Evolutionary conservation across 352 stramenopile genomes (phyloP).

Genomic region (Aphanomyces astaci): DNA sequence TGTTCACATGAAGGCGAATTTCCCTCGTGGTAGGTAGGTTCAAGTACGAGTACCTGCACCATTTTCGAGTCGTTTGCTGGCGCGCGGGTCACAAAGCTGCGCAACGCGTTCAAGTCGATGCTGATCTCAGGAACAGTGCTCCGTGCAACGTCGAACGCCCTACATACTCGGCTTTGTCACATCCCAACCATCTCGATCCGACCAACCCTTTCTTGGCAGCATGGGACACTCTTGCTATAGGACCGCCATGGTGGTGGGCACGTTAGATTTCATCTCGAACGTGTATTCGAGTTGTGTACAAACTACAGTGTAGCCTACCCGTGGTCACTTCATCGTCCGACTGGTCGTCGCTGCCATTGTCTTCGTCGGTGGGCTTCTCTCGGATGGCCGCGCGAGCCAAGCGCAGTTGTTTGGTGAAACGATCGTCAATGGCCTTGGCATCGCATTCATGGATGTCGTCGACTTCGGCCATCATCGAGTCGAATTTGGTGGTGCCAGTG

Average conservation of each 20-base stretch:
- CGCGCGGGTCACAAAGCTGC: conserved; percentile 35
- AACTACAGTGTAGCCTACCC: no score
- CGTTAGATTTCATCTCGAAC: no score
- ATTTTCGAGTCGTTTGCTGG: conserved; percentile 23
- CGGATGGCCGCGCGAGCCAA: not conserved
- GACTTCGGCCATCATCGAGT: conserved; percentile 23
- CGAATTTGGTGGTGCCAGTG: not conserved
- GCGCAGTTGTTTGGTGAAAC: not conserved
- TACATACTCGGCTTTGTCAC: not conserved
- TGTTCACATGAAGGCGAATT: no score
- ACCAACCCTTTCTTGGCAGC: not conserved
- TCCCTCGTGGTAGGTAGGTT: no score
- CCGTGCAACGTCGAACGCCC: not conserved
- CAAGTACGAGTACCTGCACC: conserved; percentile 42
- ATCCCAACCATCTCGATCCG: no score
- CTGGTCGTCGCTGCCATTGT: conserved; percentile 17
- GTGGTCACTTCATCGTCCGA: conserved; percentile 23
- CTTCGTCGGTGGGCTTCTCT: not conserved
- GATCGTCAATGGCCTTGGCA: not conserved
- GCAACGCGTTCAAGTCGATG: conserved; percentile 31
- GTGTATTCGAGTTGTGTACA: no score
- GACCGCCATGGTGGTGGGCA: no score
- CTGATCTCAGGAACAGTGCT: conserved; percentile 11
- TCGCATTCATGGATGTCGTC: not conserved
- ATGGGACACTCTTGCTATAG: not conserved